These are phyloP conservation scores for Calonectria pauciramosa DNA, from an alignment of 2,329 filamentous ascomycete genomes.

Conservation along the genomic window DNA sequence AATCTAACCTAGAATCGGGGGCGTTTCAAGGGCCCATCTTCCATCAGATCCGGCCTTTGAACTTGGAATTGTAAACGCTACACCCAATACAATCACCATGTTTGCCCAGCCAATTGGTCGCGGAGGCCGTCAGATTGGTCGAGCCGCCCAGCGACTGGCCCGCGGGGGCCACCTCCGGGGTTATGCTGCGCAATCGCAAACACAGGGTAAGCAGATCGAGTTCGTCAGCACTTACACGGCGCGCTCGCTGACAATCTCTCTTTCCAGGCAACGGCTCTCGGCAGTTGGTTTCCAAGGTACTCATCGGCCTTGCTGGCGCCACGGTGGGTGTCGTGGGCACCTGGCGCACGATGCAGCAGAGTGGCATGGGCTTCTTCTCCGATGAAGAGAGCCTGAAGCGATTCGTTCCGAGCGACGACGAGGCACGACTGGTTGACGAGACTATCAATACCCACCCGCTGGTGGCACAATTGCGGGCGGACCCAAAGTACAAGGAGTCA, in stretches of 20 bases:
- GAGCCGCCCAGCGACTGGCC: conserved; percentile 38
- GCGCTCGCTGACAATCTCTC: conserved; percentile 29
- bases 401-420: conserved; percentile 70
- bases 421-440: conserved; percentile 74
- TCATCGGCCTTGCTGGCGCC: conserved; percentile 49
- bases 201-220: conserved; percentile 20
- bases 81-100: conserved; percentile 26
- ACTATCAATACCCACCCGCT: conserved; percentile 83
- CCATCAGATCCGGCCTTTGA: background rate
- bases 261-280: conserved; percentile 38
- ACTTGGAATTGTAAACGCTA: background rate
- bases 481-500: conserved; percentile 78
- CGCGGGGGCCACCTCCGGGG: conserved; percentile 37
- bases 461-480: conserved; percentile 75
- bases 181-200: conserved; percentile 45
- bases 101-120: conserved; percentile 43
- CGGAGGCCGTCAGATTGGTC: conserved; percentile 42
- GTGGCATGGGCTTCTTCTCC: conserved; percentile 56
- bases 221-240: conserved; percentile 17
- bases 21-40: background rate
- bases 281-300: conserved; percentile 41
- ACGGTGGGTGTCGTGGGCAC: conserved; percentile 50
- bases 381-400: conserved; percentile 81
- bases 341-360: conserved; percentile 53
- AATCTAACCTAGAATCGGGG: conserved; percentile 29